Percentiles rank a stretch among this genome's conserved stretches.
Evolutionary conservation across 768 basidiomycete species (phyloP).

Genomic region (Chlorophyllum brunneum): DNA sequence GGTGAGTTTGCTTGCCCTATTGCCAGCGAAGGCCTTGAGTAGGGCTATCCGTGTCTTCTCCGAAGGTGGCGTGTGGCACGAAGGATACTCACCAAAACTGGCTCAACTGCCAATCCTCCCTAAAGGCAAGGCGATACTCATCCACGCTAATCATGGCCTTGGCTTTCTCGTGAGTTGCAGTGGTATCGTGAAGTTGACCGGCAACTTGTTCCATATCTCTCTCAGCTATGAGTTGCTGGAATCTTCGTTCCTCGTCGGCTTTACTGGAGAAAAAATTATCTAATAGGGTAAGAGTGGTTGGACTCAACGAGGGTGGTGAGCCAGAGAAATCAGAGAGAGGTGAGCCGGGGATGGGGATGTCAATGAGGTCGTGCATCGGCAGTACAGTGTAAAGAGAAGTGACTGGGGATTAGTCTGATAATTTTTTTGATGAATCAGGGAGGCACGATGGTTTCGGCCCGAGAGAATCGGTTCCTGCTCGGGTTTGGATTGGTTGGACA

Average conservation of each 20-base stretch:
- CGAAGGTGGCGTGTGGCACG: not conserved
- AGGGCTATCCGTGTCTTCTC: not conserved
- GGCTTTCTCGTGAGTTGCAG: slow-evolving; percentile 23
- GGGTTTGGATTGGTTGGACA: no score
- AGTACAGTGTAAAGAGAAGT: not conserved
- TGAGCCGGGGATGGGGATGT: slow-evolving; percentile 22
- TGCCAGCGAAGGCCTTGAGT: not conserved
- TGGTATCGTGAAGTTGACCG: slow-evolving; percentile 22
- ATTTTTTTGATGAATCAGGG: no score
- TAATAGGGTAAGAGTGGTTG: slow-evolving; percentile 26
- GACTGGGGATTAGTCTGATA: not conserved
- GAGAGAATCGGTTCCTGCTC: not conserved
- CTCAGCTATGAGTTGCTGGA: slow-evolving; percentile 34
- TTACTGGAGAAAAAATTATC: slow-evolving; percentile 35
- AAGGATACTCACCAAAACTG: slow-evolving; percentile 42
- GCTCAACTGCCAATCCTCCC: slow-evolving; percentile 49
- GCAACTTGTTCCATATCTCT: slow-evolving; percentile 30
- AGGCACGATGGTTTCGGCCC: not conserved
- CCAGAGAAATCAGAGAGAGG: slow-evolving; percentile 18
- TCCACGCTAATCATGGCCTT: slow-evolving; percentile 41
- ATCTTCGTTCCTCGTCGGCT: slow-evolving; percentile 39
- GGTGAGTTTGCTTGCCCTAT: slow-evolving; percentile 16
- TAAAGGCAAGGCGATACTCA: slow-evolving; percentile 38
- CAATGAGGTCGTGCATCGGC: not conserved
- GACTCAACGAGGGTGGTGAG: not conserved